Base-by-base conservation (phyloP, 345 rosid species). In the Eucalyptus lansdowneana region DNA sequence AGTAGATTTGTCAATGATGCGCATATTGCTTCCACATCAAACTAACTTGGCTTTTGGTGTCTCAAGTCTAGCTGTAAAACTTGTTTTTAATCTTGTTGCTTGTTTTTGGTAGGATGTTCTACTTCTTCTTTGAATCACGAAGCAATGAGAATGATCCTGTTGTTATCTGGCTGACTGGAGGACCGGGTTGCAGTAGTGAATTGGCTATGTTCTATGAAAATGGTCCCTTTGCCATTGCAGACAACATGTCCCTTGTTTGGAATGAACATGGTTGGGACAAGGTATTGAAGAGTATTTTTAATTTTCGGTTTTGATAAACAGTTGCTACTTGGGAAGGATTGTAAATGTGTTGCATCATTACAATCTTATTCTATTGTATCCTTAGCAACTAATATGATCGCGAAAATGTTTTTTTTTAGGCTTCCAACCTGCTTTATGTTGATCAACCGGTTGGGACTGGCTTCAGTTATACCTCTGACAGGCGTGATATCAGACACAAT, bases 401-500 rank as follows among this genome's bases (percentile, higher is more conserved):
- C 3, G 3, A 76, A 9, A 37, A 76, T 37, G 83, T 37, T 4
- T 76, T 76, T 72, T 90, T 92, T 90, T 93, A 98, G 99, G 98
- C 89, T 60, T 96, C 99, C 88, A 98, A 97, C 91, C 97, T 98
- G 92, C 92, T 98, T 45, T 98, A 96, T 88, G 97, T 98, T 89
- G 99, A 98, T 90, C 99, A 98, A 92, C 99, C 99, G 69, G 92
- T 93, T 91, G 99, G 99, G 42, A 98, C 99, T 90, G 99, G 99
- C 65, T 98, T 96, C 92, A 98, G 99, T 93, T 98, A 94, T 91
- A 97, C 94, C 14, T 93, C 99, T 54, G 99, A 98, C 89, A 92
- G 90, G 87, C 96, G 97, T 86, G 99, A 98, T 88, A 91, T 97
- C 81, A 98, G 97, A 87, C 99, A 97, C 81, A 93, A 93, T 87